phyloP scores from a whole-genome alignment of 768 basidiomycete genomes.

The Leucocoprinus leucothites region DNA sequence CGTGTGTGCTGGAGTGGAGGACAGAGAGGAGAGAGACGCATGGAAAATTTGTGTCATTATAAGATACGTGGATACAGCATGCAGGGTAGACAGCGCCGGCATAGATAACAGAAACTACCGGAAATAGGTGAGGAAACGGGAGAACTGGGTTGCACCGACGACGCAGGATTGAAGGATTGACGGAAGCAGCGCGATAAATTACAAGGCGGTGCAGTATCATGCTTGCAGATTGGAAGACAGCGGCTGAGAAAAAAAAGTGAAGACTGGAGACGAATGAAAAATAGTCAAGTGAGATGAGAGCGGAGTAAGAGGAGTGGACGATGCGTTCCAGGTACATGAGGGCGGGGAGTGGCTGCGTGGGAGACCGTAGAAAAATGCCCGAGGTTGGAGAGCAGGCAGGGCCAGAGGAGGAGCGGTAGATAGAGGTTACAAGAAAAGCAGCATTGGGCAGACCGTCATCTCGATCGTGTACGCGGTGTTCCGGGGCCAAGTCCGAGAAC shows the following conservation, averaged over 20 bases:
- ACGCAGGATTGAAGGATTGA: background rate
- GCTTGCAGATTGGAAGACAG: background rate
- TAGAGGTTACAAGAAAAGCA: background rate
- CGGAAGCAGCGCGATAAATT: background rate
- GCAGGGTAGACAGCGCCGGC: background rate
- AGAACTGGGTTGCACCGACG: background rate
- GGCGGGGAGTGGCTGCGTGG: background rate
- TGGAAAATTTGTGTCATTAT: background rate
- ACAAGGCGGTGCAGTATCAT: constrained; percentile 1
- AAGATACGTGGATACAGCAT: background rate
- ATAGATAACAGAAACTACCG: too few relatives aligned
- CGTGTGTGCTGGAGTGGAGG: background rate
- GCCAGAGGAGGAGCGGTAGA: background rate
- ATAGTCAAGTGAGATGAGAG: constrained; percentile 5
- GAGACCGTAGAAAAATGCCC: background rate
- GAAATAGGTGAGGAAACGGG: too few relatives aligned
- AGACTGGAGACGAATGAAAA: background rate
- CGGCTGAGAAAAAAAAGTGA: background rate
- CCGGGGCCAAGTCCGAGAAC: constrained; percentile 13
- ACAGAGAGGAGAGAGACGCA: background rate
- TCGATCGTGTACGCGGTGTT: constrained; percentile 14
- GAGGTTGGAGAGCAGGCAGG: constrained; percentile 2
- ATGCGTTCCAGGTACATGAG: background rate
- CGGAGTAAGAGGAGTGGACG: background rate
- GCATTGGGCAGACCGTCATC: background rate